Conservation (phyloP, 768 basidiomycete species). For the Mycena venus region DNA sequence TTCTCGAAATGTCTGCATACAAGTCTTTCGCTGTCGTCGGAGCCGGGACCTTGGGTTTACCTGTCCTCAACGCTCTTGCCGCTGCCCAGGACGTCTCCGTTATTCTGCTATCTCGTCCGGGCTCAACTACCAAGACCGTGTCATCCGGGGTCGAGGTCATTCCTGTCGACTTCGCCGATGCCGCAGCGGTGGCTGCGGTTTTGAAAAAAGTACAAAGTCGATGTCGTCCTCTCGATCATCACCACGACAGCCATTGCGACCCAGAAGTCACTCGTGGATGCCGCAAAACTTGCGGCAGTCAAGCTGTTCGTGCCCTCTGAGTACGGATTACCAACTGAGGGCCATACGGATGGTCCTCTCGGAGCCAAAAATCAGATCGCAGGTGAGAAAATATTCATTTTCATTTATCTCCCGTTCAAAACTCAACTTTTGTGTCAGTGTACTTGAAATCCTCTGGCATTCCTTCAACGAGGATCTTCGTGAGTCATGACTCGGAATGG, state of each 20-base stretch:
- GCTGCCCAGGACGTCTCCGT: conserved; percentile 56
- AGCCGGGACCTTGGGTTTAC: conserved; percentile 32
- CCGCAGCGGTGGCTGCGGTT: conserved; percentile 37
- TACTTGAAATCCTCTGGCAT: conserved; percentile 45
- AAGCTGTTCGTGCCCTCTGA: not conserved
- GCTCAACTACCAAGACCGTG: conserved; percentile 9
- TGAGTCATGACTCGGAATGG: conserved; percentile 28
- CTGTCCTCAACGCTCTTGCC: conserved; percentile 56
- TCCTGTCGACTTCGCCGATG: conserved; percentile 44
- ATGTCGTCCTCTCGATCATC: not conserved
- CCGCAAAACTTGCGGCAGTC: not conserved
- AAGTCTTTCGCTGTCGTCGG: not conserved
- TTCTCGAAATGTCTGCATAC: too few relatives aligned
- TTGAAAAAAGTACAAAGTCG: conserved; percentile 28
- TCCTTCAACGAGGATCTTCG: conserved; percentile 47
- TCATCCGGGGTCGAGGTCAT: conserved; percentile 39
- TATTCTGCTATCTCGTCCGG: conserved; percentile 31
- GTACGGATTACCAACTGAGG: not conserved
- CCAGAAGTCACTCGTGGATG: not conserved
- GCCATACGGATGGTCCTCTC: not conserved
- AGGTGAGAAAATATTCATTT: not conserved
- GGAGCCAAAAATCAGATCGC: not conserved
- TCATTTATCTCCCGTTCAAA: too few relatives aligned
- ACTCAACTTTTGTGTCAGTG: conserved; percentile 33
- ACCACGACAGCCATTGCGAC: not conserved